Evolutionary conservation across 2,329 filamentous ascomycete species (phyloP), one percentile per base, ranked within the genome.

Genomic region (Drechslerella stenobrocha): DNA sequence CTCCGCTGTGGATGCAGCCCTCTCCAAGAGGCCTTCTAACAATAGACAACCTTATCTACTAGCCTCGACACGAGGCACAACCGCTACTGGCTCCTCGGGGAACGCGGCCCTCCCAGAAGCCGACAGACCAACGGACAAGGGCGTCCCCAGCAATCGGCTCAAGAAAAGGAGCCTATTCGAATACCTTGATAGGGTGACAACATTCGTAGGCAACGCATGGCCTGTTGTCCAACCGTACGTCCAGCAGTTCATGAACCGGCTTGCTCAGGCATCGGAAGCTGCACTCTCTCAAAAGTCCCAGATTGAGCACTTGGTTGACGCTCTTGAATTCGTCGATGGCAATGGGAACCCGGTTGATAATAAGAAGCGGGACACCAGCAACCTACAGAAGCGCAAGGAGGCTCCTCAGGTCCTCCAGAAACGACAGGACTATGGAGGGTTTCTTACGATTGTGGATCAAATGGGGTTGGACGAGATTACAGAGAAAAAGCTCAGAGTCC

Each of bases 231-330:
- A 58, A 20, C 60, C 60, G 13, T 58, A 30, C 18, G 28, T 66
- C n/a, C 52, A 55, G n/a, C 60, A 66, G 35, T 66, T 66, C 30
- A 32, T 66, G 23, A 66, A 66, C 23, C 52, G 53, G 35, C 53
- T 66, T 42, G 56, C 52, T 15, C 47, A 53, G 18, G 47, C 51
- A 3, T 66, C 60, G 4, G 28, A 55, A 8, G 26, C 60, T 4
- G 60, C 60, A 1, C 52, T 66, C 11, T 30, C 58, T 35, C 44
- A 20, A 6, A 58, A 58, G 13, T 35, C 42, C 3, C 47, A 58
- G 35, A 30, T 66, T 3, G 9, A 37, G 18, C 47, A 22, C 11
- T 24, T 58, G 18, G 60, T 35, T 15, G 13, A 66, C 11, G 53
- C 52, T 3, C 22, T 52, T 9, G 50, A 52, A 42, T 66, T 66